Evolutionary conservation across 148 eudicot genomes (phyloP).

Genomic region (Rhododendron kiyosumense): DNA sequence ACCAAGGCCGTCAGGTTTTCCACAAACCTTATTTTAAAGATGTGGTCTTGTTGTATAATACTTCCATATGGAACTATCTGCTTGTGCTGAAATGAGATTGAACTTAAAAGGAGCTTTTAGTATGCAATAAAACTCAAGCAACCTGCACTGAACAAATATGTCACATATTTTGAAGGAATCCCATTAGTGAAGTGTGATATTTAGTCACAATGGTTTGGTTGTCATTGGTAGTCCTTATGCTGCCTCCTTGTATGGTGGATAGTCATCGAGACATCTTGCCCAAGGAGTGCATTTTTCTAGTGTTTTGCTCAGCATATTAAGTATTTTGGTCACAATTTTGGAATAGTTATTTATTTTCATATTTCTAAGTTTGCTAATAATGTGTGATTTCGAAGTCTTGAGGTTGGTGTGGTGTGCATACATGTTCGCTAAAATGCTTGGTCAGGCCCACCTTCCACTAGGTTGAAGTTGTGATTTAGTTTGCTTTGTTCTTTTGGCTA

Average conservation of each 20-base stretch:
- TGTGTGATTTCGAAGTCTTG: not conserved
- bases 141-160: not conserved
- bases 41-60: not conserved
- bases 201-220: not conserved
- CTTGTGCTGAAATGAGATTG: not conserved
- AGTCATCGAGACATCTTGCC: not conserved
- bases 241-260: not conserved
- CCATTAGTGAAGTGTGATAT: not conserved
- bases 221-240: not conserved
- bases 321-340: not conserved
- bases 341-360: not conserved
- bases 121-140: not conserved
- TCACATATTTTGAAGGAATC: not conserved
- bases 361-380: not conserved
- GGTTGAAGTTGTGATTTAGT: not conserved
- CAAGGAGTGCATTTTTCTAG: not conserved
- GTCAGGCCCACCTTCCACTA: not conserved
- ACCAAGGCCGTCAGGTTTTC: slow-evolving; percentile 80
- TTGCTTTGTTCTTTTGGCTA: not conserved
- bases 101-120: not conserved
- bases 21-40: not conserved
- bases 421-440: not conserved
- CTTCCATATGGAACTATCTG: not conserved
- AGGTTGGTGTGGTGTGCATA: not conserved
- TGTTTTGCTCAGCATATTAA: not conserved